phyloP scores from a whole-genome alignment of 768 basidiomycete genomes.

The Rickenella mellea region DNA sequence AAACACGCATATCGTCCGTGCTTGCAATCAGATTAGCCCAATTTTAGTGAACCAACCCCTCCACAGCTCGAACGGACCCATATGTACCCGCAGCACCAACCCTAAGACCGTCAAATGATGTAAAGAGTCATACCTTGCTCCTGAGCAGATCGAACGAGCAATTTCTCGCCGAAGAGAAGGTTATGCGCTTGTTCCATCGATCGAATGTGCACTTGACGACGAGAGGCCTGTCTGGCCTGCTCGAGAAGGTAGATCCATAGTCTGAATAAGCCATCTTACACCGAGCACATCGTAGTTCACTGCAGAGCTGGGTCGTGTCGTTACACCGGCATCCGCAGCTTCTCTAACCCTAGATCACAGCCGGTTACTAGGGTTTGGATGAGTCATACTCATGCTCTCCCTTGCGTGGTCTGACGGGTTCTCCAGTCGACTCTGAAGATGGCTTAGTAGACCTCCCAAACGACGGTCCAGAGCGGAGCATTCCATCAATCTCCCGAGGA shows the following conservation, averaged over 20 bases:
- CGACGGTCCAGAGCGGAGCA: no score
- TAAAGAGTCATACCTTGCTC: conserved; percentile 46
- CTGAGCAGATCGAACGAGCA: conserved; percentile 71
- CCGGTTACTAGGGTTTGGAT: no score
- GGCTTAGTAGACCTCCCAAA: no score
- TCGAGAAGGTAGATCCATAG: conserved; percentile 16
- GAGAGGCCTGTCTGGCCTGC: conserved; percentile 65
- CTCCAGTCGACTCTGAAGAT: no score
- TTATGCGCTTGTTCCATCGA: conserved; percentile 62
- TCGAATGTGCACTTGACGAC: conserved; percentile 81
- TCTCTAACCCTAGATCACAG: no score
- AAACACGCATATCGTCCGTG: no score
- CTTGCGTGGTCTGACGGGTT: no score
- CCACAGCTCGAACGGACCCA: background rate
- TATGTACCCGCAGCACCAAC: background rate
- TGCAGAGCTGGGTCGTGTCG: no score
- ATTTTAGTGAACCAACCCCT: background rate
- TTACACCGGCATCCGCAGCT: no score
- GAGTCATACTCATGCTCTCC: no score
- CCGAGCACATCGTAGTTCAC: no score
- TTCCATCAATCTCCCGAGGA: no score
- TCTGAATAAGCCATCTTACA: background rate
- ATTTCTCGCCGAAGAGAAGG: conserved; percentile 68
- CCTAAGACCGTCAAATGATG: background rate
- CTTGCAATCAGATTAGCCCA: background rate